Evolutionary conservation across 192 early-diverging fungal genomes (phyloP).

Genomic region (Spizellomyces punctatus): DNA sequence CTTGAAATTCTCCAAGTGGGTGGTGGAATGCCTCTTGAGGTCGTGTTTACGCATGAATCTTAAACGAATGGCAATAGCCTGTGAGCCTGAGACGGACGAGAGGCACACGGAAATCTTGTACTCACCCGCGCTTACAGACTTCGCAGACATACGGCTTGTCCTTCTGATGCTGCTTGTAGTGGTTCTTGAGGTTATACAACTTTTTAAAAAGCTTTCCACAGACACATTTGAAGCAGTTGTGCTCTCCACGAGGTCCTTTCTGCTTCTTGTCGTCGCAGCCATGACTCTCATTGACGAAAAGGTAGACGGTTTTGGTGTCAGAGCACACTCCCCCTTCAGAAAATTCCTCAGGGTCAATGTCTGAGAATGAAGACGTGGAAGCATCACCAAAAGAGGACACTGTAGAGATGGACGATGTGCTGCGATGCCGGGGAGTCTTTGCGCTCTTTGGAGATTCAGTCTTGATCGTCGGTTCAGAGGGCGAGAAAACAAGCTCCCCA

Average conservation of each 20-base stretch:
- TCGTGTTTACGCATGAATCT: constrained; percentile 48
- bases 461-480: too few relatives aligned
- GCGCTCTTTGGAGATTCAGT: too few relatives aligned
- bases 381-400: constrained; percentile 15
- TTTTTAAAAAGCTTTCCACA: constrained; percentile 39
- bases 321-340: constrained; percentile 11
- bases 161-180: constrained; percentile 27
- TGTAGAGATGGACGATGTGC: constrained; percentile 11
- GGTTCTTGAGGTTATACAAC: constrained; percentile 32
- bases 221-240: constrained; percentile 30
- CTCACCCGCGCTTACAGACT: constrained; percentile 30
- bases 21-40: constrained; percentile 45
- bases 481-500: too few relatives aligned
- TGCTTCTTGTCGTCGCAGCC: neutral
- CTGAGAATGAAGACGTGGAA: neutral
- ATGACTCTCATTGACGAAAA: constrained; percentile 26
- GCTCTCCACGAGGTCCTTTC: neutral
- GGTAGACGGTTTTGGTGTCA: constrained; percentile 30
- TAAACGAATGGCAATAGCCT: neutral
- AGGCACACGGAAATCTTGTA: neutral
- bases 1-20: constrained; percentile 31
- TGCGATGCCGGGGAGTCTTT: neutral
- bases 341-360: neutral
- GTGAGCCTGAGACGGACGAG: constrained; percentile 5
- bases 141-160: constrained; percentile 31